Conservation (phyloP, 352 stramenopile genomes). For the Blastocystis sp. region DNA sequence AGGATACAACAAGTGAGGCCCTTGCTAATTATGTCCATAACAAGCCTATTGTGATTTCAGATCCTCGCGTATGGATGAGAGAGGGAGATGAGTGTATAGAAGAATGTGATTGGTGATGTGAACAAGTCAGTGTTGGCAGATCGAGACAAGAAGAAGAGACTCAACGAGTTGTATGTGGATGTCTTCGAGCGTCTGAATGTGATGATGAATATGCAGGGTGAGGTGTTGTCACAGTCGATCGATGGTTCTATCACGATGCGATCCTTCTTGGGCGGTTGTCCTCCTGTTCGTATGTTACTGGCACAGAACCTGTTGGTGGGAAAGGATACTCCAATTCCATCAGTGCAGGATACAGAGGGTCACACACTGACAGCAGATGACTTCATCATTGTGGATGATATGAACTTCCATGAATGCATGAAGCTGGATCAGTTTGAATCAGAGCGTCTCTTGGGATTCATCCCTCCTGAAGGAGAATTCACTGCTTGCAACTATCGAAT, state of each 20-base stretch:
- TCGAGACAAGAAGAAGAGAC: constrained; percentile 69
- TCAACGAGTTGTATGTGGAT: constrained; percentile 98
- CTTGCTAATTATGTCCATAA: constrained; percentile 96
- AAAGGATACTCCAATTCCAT: constrained; percentile 67
- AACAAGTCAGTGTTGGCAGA: constrained; percentile 64
- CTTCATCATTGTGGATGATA: constrained; percentile 88
- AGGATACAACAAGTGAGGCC: constrained; percentile 90
- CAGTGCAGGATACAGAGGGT: constrained; percentile 15
- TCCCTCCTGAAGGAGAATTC: constrained; percentile 81
- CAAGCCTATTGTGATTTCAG: constrained; percentile 76
- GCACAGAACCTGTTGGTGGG: constrained; percentile 94
- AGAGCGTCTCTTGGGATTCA: constrained; percentile 78
- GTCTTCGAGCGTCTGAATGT: constrained; percentile 94
- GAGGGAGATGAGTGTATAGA: not conserved
- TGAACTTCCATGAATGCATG: constrained; percentile 97
- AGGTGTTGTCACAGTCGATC: constrained; percentile 93
- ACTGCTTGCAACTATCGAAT: constrained; percentile 94
- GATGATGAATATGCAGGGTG: constrained; percentile 87
- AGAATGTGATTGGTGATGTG: constrained; percentile 57
- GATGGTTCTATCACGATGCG: constrained; percentile 91
- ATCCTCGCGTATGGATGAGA: not conserved
- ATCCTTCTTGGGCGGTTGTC: constrained; percentile 92
- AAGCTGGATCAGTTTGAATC: constrained; percentile 87
- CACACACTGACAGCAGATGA: constrained; percentile 71
- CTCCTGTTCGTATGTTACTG: constrained; percentile 85